A percentile compares a stretch with the other conserved stretches of the same genome.
These are phyloP conservation scores for Nicotiana tabacum DNA, from an alignment of 257 asterid species.

Conservation along the genomic window DNA sequence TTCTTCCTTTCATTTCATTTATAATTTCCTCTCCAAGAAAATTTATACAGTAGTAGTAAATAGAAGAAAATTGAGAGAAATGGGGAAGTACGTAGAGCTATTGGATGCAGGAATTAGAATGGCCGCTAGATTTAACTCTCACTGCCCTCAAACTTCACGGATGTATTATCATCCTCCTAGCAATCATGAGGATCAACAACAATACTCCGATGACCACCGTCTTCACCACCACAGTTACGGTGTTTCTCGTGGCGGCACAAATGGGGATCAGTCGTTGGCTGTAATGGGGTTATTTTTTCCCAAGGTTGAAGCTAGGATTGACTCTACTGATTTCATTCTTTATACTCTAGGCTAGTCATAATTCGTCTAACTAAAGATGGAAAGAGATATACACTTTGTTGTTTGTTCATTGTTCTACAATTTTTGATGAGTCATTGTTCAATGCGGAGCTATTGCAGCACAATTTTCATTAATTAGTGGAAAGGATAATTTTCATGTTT, in stretches of 20 bases:
- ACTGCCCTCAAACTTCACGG: conserved; percentile 65
- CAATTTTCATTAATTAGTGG: too few species aligned
- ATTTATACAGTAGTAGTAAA: background rate
- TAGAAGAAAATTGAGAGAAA: background rate
- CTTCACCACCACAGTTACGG: background rate
- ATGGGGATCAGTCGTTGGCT: background rate
- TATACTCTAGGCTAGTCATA: background rate
- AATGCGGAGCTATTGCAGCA: too few species aligned
- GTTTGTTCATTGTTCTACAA: background rate
- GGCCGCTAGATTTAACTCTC: conserved; percentile 47
- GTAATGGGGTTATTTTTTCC: background rate
- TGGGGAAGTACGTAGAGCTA: conserved; percentile 49
- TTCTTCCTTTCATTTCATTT: background rate
- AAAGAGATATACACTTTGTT: background rate
- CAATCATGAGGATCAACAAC: background rate
- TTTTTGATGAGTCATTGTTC: background rate
- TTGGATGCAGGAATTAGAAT: conserved; percentile 40
- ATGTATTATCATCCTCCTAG: conserved; percentile 51
- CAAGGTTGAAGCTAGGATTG: background rate
- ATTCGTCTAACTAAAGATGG: background rate
- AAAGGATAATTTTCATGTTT: too few species aligned
- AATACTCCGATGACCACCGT: background rate
- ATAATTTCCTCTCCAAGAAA: background rate
- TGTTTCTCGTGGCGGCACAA: background rate
- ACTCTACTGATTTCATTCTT: background rate